A percentile compares a stretch with the other conserved stretches of the same genome.
Conservation (phyloP, 768 basidiomycete genomes). For the Asterophora parasitica region DNA sequence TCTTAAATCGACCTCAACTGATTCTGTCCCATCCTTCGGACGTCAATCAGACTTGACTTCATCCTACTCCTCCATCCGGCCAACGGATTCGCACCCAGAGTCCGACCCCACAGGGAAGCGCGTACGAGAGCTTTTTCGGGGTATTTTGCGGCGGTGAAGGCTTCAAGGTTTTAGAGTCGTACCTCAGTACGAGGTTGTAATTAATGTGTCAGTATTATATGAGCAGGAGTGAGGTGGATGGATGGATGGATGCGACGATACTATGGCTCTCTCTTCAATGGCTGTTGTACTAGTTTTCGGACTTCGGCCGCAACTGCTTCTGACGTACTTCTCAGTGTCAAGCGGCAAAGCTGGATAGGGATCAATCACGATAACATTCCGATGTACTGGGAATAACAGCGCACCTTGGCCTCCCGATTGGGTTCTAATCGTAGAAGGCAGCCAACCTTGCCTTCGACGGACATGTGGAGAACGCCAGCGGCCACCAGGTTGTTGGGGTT, state of each 20-base stretch:
- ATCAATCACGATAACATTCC: background rate
- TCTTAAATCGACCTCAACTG: constrained; percentile 51
- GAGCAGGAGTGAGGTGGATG: too few relatives aligned
- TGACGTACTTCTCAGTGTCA: constrained; percentile 94
- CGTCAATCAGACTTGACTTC: constrained; percentile 13
- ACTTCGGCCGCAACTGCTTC: constrained; percentile 80
- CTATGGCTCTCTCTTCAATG: constrained; percentile 31
- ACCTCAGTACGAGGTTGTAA: constrained; percentile 5
- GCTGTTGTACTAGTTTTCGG: constrained; percentile 48
- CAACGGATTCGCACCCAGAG: constrained; percentile 23
- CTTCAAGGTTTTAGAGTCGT: background rate
- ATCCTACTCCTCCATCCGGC: constrained; percentile 9
- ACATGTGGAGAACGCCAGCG: constrained; percentile 95
- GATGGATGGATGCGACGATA: constrained; percentile 8
- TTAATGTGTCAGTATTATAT: constrained; percentile 19
- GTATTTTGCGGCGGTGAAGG: constrained; percentile 36
- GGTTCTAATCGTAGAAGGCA: constrained; percentile 92
- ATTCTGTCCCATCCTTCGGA: constrained; percentile 41
- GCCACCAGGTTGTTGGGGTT: constrained; percentile 92
- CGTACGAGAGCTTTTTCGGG: constrained; percentile 38
- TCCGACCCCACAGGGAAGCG: constrained; percentile 36
- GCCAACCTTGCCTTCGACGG: constrained; percentile 90
- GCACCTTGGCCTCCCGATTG: constrained; percentile 91
- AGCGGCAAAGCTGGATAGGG: constrained; percentile 67
- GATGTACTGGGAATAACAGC: constrained; percentile 13